Evolutionary conservation across 2,329 filamentous ascomycete species (phyloP), one percentile per base, ranked within the genome.

Genomic region (Colletotrichum orbiculare): DNA sequence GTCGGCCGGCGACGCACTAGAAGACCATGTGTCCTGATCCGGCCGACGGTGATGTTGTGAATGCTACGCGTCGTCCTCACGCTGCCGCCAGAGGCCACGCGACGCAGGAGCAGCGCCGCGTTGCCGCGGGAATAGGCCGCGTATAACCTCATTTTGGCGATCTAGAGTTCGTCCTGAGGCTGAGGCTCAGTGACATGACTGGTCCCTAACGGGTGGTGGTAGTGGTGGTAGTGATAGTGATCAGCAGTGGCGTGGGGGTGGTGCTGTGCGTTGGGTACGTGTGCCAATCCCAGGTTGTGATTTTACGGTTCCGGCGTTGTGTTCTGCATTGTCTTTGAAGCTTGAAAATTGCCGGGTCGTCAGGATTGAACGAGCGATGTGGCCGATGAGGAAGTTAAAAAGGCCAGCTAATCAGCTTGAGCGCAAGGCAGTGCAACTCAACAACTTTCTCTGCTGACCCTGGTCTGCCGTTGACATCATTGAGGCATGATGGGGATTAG

Each of bases 401-500:
- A 15, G 33, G 13, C 46, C 25, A 25, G 47, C 34, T 48, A 34
- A 43, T 45, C 17, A 48, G 10, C 37, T 33, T 46, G 52, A 56
- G 47, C 53, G 33, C 52, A 43, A 66, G 59, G 58, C 53, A 57
- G 47, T 63, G 42, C 43, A 45, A 50, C 63, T 65, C 62, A 62
- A 65, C 58, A 62, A 52, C 25, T 49, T 50, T 65, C 62, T 56
- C 58, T 64, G 42, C 49, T 60, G 12, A 61, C 57, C 57, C 63
- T 63, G 59, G 53, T 50, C 53, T 55, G 63, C 53, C 63, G 46
- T 60, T 66, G 63, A 66, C 63, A 66, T 66, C 63, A 66, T 66
- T 66, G 63, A 66, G 43, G 63, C 59, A 57, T 53, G 63, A 57
- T 57, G 41, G 42, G 63, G 52, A 57, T 53, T 58, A 57, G 53